These are phyloP conservation scores for Solanum bulbocastanum DNA, from an alignment of 257 asterid genomes.

Conservation along the genomic window DNA sequence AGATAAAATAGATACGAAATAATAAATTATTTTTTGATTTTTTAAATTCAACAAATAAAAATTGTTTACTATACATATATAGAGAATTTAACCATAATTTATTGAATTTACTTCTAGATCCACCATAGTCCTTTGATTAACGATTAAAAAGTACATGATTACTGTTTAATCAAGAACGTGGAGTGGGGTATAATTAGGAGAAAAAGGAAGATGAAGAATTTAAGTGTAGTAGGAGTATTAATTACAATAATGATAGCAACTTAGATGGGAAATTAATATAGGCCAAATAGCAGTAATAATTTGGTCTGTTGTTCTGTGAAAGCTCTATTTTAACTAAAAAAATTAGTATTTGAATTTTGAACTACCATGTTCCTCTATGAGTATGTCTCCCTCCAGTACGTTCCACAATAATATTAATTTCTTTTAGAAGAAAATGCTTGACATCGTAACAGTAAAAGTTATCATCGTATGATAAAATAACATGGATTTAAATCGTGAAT, in stretches of 20 bases:
- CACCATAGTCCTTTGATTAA: background rate
- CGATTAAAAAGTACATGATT: background rate
- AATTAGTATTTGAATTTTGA: background rate
- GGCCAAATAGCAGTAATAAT: constrained; percentile 6
- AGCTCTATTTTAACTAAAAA: constrained; percentile 8
- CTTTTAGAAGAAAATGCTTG: background rate
- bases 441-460: background rate
- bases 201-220: background rate
- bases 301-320: constrained; percentile 11
- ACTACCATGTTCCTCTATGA: background rate
- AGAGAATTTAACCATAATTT: background rate
- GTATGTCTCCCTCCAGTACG: background rate
- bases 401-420: background rate
- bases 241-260: background rate
- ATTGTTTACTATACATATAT: no score
- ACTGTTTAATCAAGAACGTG: background rate
- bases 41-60: no score
- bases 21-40: background rate
- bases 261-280: background rate
- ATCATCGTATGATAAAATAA: background rate
- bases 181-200: constrained; percentile 7
- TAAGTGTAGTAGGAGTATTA: background rate
- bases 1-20: background rate
- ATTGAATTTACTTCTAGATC: background rate
- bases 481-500: background rate